Percentiles rank a stretch among this genome's conserved stretches.
Evolutionary conservation across 2,329 filamentous ascomycete genomes (phyloP).

Genomic region (Fusarium brevicatenulatum): DNA sequence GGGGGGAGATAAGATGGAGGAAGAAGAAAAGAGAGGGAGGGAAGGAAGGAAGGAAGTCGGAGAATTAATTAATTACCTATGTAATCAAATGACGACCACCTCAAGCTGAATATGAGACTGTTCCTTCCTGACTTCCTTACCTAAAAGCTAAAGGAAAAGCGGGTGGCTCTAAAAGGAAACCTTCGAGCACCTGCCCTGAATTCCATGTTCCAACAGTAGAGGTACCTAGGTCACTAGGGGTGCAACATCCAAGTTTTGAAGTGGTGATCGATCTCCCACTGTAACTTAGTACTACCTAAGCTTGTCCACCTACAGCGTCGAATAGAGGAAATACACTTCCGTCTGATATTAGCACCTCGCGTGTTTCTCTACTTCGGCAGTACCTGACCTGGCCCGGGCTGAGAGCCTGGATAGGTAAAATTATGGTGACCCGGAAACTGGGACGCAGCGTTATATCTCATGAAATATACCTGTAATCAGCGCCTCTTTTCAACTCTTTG

Average conservation of each 20-base stretch:
- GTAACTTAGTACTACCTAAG: not conserved
- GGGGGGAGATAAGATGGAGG: not conserved
- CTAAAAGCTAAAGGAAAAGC: constrained; percentile 9
- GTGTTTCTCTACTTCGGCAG: not conserved
- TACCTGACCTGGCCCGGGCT: not conserved
- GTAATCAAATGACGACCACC: constrained; percentile 7
- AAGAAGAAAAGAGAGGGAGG: not conserved
- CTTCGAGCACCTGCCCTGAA: constrained; percentile 11
- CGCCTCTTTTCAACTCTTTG: not conserved
- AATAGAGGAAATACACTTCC: not conserved
- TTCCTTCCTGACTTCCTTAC: not conserved
- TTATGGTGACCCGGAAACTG: not conserved
- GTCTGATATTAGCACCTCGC: not conserved
- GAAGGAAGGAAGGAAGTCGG: not conserved
- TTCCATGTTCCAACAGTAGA: not conserved
- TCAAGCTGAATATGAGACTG: not conserved
- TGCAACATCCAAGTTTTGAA: not conserved
- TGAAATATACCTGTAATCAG: not conserved
- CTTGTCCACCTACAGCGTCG: not conserved
- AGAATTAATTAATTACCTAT: constrained; percentile 11
- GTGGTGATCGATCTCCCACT: not conserved
- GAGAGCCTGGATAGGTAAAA: not conserved
- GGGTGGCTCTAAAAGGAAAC: constrained; percentile 21
- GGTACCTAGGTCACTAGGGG: not conserved
- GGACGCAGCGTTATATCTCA: not conserved